Evolutionary conservation across 2,329 filamentous ascomycete species (phyloP).

Genomic region (Ophiostoma piceae): DNA sequence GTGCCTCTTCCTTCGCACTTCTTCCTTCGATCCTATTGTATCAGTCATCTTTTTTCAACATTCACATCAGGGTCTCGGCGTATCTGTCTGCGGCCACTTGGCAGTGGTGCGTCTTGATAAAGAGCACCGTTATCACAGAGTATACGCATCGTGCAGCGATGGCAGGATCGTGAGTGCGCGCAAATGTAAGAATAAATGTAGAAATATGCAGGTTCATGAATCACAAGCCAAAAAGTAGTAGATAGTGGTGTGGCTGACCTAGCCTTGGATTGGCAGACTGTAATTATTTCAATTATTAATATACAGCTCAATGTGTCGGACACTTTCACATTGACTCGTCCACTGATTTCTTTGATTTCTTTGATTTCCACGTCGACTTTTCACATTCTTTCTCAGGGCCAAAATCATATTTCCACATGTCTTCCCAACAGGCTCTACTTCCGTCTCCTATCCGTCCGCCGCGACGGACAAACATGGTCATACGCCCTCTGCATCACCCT

Average conservation of each 20-base stretch:
- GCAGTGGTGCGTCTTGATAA: background rate
- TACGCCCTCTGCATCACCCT: background rate
- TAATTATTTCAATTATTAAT: background rate
- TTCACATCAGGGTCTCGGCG: background rate
- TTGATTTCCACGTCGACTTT: too few species aligned
- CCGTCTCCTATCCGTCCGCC: background rate
- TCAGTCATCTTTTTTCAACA: background rate
- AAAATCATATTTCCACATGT: background rate
- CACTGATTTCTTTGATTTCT: too few species aligned
- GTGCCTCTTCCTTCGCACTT: background rate
- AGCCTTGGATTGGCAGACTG: background rate
- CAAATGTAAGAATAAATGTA: background rate
- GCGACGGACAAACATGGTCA: background rate
- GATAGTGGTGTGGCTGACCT: background rate
- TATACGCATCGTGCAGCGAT: background rate
- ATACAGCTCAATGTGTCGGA: too few species aligned
- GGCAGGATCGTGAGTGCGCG: background rate
- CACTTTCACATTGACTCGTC: too few species aligned
- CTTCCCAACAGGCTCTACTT: background rate
- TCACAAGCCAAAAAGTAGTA: background rate
- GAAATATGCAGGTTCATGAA: background rate
- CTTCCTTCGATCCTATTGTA: background rate
- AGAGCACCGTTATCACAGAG: background rate
- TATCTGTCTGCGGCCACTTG: background rate
- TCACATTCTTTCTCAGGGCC: background rate